Base-by-base conservation (phyloP, 208 protist genomes). In the Leishmania tropica region DNA sequence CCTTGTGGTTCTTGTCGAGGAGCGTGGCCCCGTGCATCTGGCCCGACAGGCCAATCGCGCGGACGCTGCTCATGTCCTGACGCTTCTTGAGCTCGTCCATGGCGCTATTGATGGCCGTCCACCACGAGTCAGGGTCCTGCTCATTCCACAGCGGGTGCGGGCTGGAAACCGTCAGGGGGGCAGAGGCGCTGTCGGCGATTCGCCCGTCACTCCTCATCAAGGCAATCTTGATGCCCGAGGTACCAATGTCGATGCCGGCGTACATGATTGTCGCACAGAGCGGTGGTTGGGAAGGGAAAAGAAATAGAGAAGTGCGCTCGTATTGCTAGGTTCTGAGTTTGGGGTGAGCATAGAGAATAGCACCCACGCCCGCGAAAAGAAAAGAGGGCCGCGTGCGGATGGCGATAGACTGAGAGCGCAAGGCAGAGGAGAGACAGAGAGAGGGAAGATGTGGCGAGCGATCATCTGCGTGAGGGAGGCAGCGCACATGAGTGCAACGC, bases 11-110 rank as follows among this genome's bases (percentile, higher is more conserved):
- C 72, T 87, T 90, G 82, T 89, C 90, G 8, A 96, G 85, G 65
- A 96, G 89, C 8, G 90, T 94, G 28, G 91, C 88, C 11, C 91
- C 90, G 83, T 95, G 93, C 90, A 94, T 93, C 82, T 94, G 89
- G 19, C 91, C 91, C 2, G 90, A 96, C 40, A 95, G 88, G 42
- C 91, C 91, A 72, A 96, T 88, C 21, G 81, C 89, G 67, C 58
- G 75, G 67, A 96, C 87, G 68, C 87, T 40, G 31, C 78, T 76
- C 83, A 96, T 80, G 77, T 95, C 83, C 42, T 92, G 82, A 37
- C 88, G 88, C 80, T 73, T 40, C 58, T 88, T 86, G 42, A 96
- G 86, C 78, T 87, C 80, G 19, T 21, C 51, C 88, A 96, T 92
- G 45, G 91, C 87, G 11, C 65, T 81, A 83, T 94, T 92, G 56